Evolutionary conservation across 306 rosid genomes (phyloP).

Genomic region (Corylus americana): DNA sequence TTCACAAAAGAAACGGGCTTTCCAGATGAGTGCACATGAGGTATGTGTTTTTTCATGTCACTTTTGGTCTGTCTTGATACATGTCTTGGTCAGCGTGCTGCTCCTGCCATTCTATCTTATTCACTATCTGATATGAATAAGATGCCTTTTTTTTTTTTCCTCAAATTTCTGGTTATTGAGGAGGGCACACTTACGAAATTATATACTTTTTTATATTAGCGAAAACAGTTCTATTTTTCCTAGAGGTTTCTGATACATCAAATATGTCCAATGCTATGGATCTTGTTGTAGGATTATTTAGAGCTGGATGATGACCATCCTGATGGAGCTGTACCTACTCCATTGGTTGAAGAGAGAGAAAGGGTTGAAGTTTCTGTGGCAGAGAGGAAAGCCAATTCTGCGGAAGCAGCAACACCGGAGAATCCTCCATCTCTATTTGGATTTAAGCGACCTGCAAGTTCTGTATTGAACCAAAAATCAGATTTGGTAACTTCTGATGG

Average conservation of each 20-base stretch:
- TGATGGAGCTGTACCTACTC: conserved; percentile 41
- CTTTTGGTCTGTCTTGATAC: neutral
- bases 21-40: conserved; percentile 91
- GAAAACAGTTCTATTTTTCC: neutral
- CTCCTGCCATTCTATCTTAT: neutral
- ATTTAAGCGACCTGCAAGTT: conserved; percentile 29
- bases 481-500: conserved; percentile 29
- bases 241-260: neutral
- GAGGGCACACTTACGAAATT: neutral
- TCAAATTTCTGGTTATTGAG: neutral
- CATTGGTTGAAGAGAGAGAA: conserved; percentile 39
- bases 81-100: conserved; percentile 6
- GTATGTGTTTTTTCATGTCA: conserved; percentile 41
- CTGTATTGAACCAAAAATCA: conserved; percentile 30
- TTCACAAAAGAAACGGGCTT: conserved; percentile 60
- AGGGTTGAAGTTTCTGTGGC: conserved; percentile 27
- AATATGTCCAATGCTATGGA: neutral
- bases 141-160: neutral
- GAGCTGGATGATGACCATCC: conserved; percentile 73
- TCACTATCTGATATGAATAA: neutral
- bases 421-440: conserved; percentile 35
- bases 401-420: conserved; percentile 33
- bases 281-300: conserved; percentile 53
- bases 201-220: neutral
- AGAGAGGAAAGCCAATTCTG: conserved; percentile 32